A percentile compares a stretch with the other conserved stretches of the same genome.
Conservation (phyloP, 192 early-diverging fungal species). For the Coemansia sp. region DNA sequence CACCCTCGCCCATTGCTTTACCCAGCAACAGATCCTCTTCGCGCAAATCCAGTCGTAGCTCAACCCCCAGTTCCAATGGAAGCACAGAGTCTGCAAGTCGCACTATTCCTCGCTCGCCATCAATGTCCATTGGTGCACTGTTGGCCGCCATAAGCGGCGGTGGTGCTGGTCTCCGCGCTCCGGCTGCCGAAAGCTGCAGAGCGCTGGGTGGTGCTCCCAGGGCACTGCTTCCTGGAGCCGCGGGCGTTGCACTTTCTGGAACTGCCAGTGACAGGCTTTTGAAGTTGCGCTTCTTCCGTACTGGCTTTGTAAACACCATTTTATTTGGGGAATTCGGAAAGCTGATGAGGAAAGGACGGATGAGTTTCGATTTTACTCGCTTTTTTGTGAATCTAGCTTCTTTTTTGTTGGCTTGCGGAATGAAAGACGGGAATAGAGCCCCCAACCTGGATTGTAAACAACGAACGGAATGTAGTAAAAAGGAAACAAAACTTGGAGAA, state of each 20-base stretch:
- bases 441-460: no score
- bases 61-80: constrained; percentile 67
- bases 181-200: neutral
- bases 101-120: constrained; percentile 3
- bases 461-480: constrained; percentile 6
- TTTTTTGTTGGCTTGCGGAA: neutral
- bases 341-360: no score
- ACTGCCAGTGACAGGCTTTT: constrained; percentile 50
- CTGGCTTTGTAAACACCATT: constrained; percentile 48
- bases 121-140: constrained; percentile 4
- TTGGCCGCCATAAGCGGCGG: constrained; percentile 13
- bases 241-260: constrained; percentile 15
- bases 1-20: constrained; percentile 87
- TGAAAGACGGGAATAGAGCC: no score
- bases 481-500: constrained; percentile 9
- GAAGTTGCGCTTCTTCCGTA: constrained; percentile 57
- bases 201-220: constrained; percentile 1
- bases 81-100: constrained; percentile 20
- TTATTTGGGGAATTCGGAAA: no score
- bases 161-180: neutral
- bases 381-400: neutral
- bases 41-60: constrained; percentile 72
- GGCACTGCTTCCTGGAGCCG: constrained; percentile 17
- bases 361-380: neutral
- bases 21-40: constrained; percentile 78